Conservation (phyloP, 1,139 yeast genomes). For the Yamadazyma atmosphaerica region DNA sequence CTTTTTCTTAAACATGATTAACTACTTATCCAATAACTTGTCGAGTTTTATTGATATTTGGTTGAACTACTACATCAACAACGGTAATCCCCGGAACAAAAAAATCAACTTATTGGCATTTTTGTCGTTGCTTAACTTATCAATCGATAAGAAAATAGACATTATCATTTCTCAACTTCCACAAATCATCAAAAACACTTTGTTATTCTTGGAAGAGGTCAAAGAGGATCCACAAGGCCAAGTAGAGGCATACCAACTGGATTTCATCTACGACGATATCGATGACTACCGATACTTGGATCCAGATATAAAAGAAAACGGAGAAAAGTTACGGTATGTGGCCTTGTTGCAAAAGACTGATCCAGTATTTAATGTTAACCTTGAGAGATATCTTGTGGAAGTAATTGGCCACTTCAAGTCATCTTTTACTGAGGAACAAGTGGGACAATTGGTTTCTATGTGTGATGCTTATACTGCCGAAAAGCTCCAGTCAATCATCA, state of each 20-base stretch:
- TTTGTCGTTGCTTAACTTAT: slow-evolving; percentile 38
- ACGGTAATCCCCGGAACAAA: slow-evolving; percentile 68
- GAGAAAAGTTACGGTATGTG: slow-evolving; percentile 59
- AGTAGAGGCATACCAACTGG: slow-evolving; percentile 62
- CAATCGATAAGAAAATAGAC: slow-evolving; percentile 21
- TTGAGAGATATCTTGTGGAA: slow-evolving; percentile 27
- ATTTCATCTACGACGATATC: slow-evolving; percentile 53
- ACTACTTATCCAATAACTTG: slow-evolving; percentile 29
- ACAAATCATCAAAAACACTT: slow-evolving; percentile 52
- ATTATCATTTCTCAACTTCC: slow-evolving; percentile 27
- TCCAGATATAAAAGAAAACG: slow-evolving; percentile 49
- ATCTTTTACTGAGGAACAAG: slow-evolving; percentile 22
- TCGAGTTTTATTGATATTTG: slow-evolving; percentile 30
- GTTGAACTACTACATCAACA: slow-evolving; percentile 42
- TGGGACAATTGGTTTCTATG: slow-evolving; percentile 25
- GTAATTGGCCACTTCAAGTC: slow-evolving; percentile 22
- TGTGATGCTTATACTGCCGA: slow-evolving; percentile 38
- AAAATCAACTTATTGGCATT: slow-evolving; percentile 65
- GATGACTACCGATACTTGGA: slow-evolving; percentile 50
- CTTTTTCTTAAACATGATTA: slow-evolving; percentile 39
- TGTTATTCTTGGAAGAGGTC: slow-evolving; percentile 70
- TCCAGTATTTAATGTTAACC: slow-evolving; percentile 58
- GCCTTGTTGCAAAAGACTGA: slow-evolving; percentile 48
- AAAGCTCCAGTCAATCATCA: slow-evolving; percentile 18
- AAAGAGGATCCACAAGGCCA: slow-evolving; percentile 61